Evolutionary conservation across 345 rosid genomes (phyloP), one percentile per base, ranked within the genome.

Genomic region (Trapa incisa): DNA sequence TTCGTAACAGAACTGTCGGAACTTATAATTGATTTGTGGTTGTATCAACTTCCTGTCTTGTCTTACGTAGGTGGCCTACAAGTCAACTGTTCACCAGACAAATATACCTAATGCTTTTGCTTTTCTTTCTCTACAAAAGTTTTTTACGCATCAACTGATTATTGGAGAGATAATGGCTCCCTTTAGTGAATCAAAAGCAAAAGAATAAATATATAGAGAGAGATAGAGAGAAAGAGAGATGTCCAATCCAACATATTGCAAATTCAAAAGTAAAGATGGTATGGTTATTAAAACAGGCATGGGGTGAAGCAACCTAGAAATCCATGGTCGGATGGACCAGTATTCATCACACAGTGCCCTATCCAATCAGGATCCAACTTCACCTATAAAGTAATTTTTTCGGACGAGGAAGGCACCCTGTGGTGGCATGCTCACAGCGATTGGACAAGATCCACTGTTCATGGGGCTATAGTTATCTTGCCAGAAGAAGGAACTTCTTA

Each of bases 381-480:
- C 47, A 77, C 77, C 1, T 74, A 80, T 3, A 62, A 70, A 56
- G 65, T 80, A 2, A 70, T 37, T 17, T 64, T 80, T 14, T 47
- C 73, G 2, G 73, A 57, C 0, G 80, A 41, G 43, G 43, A 41
- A 41, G 43, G 43, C 6, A 41, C 43, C 1, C 43, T 41, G 6
- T 41, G 43, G 43, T 41, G 43, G 43, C 43, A 41, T 8, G 43
- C 43, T 8, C 43, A 41, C 2, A 41, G 43, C 43, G 78, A 75
- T 3, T 77, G 83, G 81, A 70, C 80, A 48, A 43, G 83, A 16
- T 71, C 70, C 16, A 80, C 79, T 1, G 79, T 80, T 1, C 74
- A 80, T 38, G 81, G 84, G 1, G 77, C 84, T 36, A 69, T 80
- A 6, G 63, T 77, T n/a, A 56, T 80, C 33, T 56, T 54, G 15